These are phyloP conservation scores for Pseudopyrenochaeta lycopersici DNA, from an alignment of 2,329 filamentous ascomycete genomes.

Conservation along the genomic window DNA sequence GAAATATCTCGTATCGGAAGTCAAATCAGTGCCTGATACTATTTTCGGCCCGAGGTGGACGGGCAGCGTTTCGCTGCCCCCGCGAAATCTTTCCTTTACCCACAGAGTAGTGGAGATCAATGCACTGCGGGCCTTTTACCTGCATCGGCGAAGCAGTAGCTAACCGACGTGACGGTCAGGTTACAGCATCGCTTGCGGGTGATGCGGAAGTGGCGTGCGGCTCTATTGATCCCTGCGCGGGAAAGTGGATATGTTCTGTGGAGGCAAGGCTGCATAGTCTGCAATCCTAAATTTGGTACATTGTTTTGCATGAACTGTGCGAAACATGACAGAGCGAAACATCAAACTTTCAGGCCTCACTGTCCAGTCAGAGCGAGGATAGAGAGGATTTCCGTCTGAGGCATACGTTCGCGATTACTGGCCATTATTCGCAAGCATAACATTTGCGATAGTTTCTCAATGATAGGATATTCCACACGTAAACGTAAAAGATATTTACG, in stretches of 20 bases:
- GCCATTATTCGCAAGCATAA: too few species aligned
- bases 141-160: background rate
- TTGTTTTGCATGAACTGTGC: slow-evolving; percentile 1
- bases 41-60: background rate
- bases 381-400: too few species aligned
- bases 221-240: slow-evolving; percentile 9
- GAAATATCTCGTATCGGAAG: background rate
- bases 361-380: too few species aligned
- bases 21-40: background rate
- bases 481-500: background rate
- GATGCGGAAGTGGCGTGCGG: slow-evolving; percentile 26
- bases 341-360: background rate
- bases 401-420: too few species aligned
- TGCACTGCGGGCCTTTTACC: background rate
- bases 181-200: background rate
- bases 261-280: slow-evolving; percentile 11
- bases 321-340: background rate
- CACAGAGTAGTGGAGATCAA: background rate
- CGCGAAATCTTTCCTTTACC: background rate
- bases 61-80: background rate
- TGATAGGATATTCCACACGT: background rate
- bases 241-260: background rate
- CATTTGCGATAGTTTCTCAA: background rate
- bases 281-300: slow-evolving; percentile 17
- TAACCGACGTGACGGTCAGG: background rate